Evolutionary conservation across 2,329 filamentous ascomycete species (phyloP).

Genomic region (Pyrenochaeta sp.): DNA sequence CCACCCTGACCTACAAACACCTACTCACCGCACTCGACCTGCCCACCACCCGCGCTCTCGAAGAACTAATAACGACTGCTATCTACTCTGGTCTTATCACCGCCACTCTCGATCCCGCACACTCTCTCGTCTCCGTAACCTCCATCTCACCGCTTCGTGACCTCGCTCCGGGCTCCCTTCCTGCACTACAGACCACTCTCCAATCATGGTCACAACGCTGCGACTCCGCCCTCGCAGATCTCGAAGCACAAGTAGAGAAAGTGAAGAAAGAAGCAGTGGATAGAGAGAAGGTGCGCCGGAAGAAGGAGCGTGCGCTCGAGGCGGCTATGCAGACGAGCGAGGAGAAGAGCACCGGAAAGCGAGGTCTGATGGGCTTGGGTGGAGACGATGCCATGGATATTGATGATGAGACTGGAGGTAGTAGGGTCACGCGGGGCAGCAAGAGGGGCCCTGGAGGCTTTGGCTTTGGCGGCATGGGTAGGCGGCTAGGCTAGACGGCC

Average conservation of each 20-base stretch:
- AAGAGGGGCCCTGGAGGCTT: conserved; percentile 42
- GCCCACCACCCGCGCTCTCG: conserved; percentile 72
- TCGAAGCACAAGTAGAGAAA: conserved; percentile 76
- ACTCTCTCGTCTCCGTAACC: conserved; percentile 77
- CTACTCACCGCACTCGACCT: conserved; percentile 75
- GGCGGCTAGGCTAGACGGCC: conserved; percentile 32
- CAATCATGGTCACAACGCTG: conserved; percentile 82
- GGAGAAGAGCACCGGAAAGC: conserved; percentile 40
- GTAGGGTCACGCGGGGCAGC: conserved; percentile 32
- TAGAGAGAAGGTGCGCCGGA: conserved; percentile 53
- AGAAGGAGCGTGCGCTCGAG: conserved; percentile 52
- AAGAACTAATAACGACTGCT: conserved; percentile 84
- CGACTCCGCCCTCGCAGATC: conserved; percentile 72
- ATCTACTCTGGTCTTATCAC: conserved; percentile 86
- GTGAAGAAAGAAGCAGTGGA: conserved; percentile 63
- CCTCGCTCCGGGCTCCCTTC: conserved; percentile 76
- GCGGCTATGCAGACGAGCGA: conserved; percentile 32
- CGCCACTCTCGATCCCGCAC: conserved; percentile 82
- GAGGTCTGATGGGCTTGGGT: conserved; percentile 25
- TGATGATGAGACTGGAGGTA: conserved; percentile 44
- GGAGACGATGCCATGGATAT: conserved; percentile 50
- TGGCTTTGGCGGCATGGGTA: conserved; percentile 36
- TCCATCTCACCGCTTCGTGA: conserved; percentile 88
- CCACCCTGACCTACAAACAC: conserved; percentile 72
- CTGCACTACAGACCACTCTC: conserved; percentile 72